These are phyloP conservation scores for Coprinellus micaceus DNA, from an alignment of 768 basidiomycete genomes.

Conservation along the genomic window DNA sequence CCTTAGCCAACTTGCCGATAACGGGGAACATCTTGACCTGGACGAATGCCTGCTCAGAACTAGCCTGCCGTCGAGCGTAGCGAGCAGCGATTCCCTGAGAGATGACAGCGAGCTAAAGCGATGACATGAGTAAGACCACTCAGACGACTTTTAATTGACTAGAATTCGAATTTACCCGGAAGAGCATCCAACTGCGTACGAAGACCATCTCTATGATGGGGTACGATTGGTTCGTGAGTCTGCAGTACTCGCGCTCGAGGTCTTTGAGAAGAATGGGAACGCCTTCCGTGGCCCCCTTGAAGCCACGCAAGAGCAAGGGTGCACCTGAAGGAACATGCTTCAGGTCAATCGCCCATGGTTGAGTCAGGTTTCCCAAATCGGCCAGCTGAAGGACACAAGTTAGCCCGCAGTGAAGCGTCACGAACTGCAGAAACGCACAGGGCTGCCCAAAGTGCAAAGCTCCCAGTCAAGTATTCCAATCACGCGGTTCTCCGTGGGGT, in stretches of 20 bases:
- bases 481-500: constrained; percentile 85
- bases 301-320: constrained; percentile 41
- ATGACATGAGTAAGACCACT: too few relatives aligned
- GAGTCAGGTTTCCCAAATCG: constrained; percentile 86
- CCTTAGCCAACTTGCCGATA: constrained; percentile 61
- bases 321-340: constrained; percentile 31
- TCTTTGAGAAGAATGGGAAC: constrained; percentile 66
- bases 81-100: constrained; percentile 89
- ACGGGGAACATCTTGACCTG: constrained; percentile 49
- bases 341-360: constrained; percentile 69
- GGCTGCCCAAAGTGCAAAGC: constrained; percentile 89
- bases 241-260: constrained; percentile 80
- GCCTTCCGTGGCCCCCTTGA: constrained; percentile 56
- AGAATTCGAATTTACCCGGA: constrained; percentile 59
- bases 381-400: constrained; percentile 50
- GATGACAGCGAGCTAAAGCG: constrained; percentile 62
- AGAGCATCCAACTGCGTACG: constrained; percentile 82
- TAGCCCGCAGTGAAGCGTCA: background rate
- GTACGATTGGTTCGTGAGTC: constrained; percentile 58
- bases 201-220: constrained; percentile 79
- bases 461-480: constrained; percentile 99
- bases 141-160: too few relatives aligned
- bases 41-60: constrained; percentile 68
- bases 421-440: too few relatives aligned
- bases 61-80: constrained; percentile 81